Base-by-base conservation (phyloP, 2,329 filamentous ascomycete species). In the Trichoderma sp. region DNA sequence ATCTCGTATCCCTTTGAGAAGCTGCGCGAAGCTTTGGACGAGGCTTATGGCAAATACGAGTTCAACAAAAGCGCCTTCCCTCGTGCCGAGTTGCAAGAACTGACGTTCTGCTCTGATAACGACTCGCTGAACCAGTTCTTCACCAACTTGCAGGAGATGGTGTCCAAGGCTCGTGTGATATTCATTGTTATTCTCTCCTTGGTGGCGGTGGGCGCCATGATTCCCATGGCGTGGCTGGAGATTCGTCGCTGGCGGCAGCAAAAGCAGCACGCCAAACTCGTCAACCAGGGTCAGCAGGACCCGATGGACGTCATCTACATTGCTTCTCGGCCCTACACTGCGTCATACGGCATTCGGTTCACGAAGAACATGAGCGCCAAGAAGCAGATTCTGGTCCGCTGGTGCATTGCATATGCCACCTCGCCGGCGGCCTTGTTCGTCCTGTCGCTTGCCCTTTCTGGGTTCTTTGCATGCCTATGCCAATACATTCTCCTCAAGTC, bases 241-340 rank as follows among this genome's bases (percentile, higher is more conserved):
- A 90, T 95, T 73, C 88, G 90, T 75, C 87, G 92, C 68, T 98
- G 91, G 89, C 88, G 89, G 59, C 87, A 85, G 36, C 92, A 94
- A 86, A 88, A 91, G 79, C 85, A 91, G 75, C 90, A 91, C 72
- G 88, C 93, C 26, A 84, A 86, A 70, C 84, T 94, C 36, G 87
- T 97, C 75, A 84, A 86, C 59, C 84, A 87, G 75, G 85, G 91
- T 70, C 87, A 89, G 34, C 90, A 90, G 78, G 94, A 98, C 77
- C 88, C 92, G 1, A 90, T 97, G 86, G 95, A 98, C 79, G 90
- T 95, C 43, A 89, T 97, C 55, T 97, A 98, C 82, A 92, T 98
- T 75, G 90, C 92, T 36, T 95, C 93, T 39, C 89, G 94, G 26
- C 94, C 95, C 1, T 89, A 91, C 76, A 93, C 94, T 1, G 89